Evolutionary conservation across 441 rosid species (phyloP).

Genomic region (Populus tomentosa): DNA sequence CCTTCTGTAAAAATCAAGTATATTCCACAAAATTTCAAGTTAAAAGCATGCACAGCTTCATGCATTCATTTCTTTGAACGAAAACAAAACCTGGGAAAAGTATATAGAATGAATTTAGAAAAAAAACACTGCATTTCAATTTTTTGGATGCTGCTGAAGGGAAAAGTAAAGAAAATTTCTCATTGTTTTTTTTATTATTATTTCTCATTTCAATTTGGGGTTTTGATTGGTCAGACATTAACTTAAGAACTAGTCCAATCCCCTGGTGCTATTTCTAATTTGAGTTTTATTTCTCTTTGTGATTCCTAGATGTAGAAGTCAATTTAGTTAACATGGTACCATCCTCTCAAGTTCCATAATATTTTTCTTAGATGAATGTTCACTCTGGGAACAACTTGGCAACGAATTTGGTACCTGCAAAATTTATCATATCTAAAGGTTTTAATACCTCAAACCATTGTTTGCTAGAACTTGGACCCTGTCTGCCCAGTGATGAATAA

Average conservation of each 20-base stretch:
- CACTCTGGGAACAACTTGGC: constrained; percentile 3
- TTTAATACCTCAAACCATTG: constrained; percentile 68
- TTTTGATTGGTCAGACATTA: neutral
- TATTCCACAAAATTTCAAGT: neutral
- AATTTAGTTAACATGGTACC: neutral
- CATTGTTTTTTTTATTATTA: neutral
- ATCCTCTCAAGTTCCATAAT: neutral
- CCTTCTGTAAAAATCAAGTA: neutral
- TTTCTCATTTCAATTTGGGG: neutral
- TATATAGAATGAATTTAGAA: neutral
- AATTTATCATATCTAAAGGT: neutral
- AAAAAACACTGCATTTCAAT: neutral
- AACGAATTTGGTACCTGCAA: neutral
- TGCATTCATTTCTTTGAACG: neutral
- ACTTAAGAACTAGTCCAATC: neutral
- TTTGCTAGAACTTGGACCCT: constrained; percentile 26
- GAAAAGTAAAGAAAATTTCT: neutral
- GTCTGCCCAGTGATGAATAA: constrained; percentile 29
- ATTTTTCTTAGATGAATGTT: neutral
- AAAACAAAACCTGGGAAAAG: neutral
- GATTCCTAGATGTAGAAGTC: neutral
- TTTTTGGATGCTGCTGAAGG: no score
- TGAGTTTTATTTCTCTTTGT: neutral
- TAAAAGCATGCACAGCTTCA: neutral
- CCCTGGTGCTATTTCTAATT: neutral